Percentiles rank a stretch among this genome's conserved stretches.
Conservation (phyloP, 495 filamentous ascomycete genomes). For the Symbiotaphrina buchneri region DNA sequence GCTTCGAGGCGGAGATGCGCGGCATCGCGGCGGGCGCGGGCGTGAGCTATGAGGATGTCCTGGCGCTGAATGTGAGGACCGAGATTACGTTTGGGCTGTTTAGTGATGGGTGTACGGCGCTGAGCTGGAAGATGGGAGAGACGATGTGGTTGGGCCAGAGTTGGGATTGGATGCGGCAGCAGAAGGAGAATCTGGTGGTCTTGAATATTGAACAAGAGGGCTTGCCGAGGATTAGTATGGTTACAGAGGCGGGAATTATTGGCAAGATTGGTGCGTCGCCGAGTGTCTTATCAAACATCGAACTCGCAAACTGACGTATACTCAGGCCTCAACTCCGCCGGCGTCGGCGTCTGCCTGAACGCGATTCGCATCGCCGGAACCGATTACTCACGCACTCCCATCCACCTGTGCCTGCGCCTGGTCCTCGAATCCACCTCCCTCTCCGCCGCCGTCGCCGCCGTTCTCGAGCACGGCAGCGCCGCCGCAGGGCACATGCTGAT, state of each 20-base stretch:
- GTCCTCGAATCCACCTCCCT: conserved; percentile 31
- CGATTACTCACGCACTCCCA: conserved; percentile 27
- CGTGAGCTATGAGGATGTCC: conserved; percentile 27
- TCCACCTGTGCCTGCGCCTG: conserved; percentile 37
- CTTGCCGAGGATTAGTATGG: conserved; percentile 23
- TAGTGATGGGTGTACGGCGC: conserved; percentile 38
- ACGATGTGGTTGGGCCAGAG: too few relatives aligned
- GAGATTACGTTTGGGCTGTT: conserved; percentile 43
- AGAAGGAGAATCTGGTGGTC: conserved; percentile 28
- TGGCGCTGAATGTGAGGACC: conserved; percentile 43
- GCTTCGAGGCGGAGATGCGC: conserved; percentile 26
- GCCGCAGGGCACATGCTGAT: conserved; percentile 38
- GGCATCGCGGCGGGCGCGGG: conserved; percentile 28
- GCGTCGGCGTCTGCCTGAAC: conserved; percentile 43
- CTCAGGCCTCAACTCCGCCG: conserved; percentile 31
- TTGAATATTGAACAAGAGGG: conserved; percentile 24
- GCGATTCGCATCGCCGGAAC: conserved; percentile 37
- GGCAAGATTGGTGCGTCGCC: conserved; percentile 62
- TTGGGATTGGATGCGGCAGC: conserved; percentile 14
- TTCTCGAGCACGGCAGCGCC: conserved; percentile 32
- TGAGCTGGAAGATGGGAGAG: conserved; percentile 24
- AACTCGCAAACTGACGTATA: too few relatives aligned
- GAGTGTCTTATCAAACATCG: too few relatives aligned
- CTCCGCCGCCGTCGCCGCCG: conserved; percentile 21
- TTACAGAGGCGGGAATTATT: conserved; percentile 44